Percentiles rank a stretch among this genome's conserved stretches.
These are phyloP conservation scores for Xylariaceae sp. DNA, from an alignment of 2,329 filamentous ascomycete genomes.

Conservation along the genomic window DNA sequence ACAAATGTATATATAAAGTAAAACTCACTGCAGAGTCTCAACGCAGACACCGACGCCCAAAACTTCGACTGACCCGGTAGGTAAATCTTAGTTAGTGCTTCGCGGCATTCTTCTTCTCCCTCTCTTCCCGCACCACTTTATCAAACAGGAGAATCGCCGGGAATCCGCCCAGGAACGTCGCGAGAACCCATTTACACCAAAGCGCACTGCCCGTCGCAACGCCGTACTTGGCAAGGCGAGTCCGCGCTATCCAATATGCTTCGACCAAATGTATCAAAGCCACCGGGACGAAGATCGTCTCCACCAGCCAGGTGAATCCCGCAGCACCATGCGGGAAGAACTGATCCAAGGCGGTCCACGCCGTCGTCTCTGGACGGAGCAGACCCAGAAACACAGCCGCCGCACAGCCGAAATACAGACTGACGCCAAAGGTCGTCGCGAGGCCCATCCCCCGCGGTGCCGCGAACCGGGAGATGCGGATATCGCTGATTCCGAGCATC, in stretches of 20 bases:
- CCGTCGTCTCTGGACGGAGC: conserved; percentile 46
- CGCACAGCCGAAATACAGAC: conserved; percentile 49
- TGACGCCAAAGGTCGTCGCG: conserved; percentile 49
- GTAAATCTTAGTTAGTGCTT: conserved; percentile 32
- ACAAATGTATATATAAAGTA: too few species aligned
- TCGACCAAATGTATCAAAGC: conserved; percentile 62
- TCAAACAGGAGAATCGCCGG: conserved; percentile 49
- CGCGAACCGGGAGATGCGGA: conserved; percentile 38
- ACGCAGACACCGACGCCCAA: too few species aligned
- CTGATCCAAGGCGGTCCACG: conserved; percentile 45
- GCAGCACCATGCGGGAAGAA: conserved; percentile 49
- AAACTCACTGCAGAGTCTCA: too few species aligned
- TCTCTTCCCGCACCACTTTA: conserved; percentile 40
- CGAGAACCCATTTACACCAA: conserved; percentile 52
- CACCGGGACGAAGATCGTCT: conserved; percentile 52
- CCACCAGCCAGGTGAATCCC: conserved; percentile 55
- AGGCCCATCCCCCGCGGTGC: conserved; percentile 42
- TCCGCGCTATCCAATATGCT: conserved; percentile 46
- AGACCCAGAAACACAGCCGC: conserved; percentile 40
- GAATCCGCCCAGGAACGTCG: conserved; percentile 50
- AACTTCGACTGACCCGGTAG: too few species aligned
- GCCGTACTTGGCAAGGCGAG: conserved; percentile 42
- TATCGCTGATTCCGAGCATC: conserved; percentile 53
- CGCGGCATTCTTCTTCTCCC: conserved; percentile 36
- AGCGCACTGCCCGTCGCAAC: conserved; percentile 40